These are phyloP conservation scores for Hemisphaericaspora xylofermentans DNA, from an alignment of 1,139 yeast species.

Conservation along the genomic window DNA sequence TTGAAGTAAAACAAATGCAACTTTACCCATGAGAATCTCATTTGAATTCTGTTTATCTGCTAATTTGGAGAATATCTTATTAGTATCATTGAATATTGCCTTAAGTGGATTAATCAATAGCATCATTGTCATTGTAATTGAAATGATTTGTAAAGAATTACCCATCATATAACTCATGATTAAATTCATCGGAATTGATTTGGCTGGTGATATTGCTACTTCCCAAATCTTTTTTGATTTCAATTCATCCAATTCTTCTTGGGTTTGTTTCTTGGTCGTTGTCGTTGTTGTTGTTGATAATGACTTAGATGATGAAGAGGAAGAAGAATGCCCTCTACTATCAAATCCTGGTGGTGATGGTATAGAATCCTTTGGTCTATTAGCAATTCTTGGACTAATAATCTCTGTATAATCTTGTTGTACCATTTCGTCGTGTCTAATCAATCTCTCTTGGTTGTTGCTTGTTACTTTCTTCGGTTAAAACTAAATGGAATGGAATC, in stretches of 20 bases:
- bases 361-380: conserved; percentile 10
- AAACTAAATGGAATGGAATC: too few relatives aligned
- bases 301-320: background rate
- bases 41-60: conserved; percentile 35
- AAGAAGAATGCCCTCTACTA: conserved; percentile 1
- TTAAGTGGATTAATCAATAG: conserved; percentile 75
- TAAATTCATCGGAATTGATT: conserved; percentile 82
- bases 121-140: conserved; percentile 88
- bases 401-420: conserved; percentile 17
- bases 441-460: too few relatives aligned
- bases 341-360: conserved; percentile 24
- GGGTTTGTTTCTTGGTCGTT: conserved; percentile 10
- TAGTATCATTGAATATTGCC: conserved; percentile 61
- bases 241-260: conserved; percentile 31
- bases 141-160: conserved; percentile 82
- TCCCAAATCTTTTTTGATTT: conserved; percentile 81
- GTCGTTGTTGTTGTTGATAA: conserved; percentile 5
- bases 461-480: too few relatives aligned
- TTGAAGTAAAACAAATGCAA: conserved; percentile 55
- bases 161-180: conserved; percentile 95
- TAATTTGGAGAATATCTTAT: conserved; percentile 40
- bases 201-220: conserved; percentile 78
- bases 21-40: conserved; percentile 42
- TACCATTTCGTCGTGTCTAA: background rate
- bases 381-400: conserved; percentile 15